Percentiles rank a stretch among this genome's conserved stretches.
Conservation (phyloP, 768 basidiomycete species). For the Suillus weaverae region DNA sequence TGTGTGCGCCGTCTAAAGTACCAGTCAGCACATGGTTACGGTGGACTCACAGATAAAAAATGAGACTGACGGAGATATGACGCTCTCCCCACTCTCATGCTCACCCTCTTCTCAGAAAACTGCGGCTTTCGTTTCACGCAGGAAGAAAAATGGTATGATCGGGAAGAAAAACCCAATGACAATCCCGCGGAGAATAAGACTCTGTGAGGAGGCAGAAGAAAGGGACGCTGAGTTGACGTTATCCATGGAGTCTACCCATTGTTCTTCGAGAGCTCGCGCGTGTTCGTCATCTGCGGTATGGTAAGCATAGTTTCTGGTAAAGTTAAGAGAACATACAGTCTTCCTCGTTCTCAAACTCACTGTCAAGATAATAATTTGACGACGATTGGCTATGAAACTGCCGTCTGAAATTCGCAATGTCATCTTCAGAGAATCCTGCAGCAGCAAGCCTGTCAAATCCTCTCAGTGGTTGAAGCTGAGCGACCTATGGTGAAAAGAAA, state of each 20-base stretch:
- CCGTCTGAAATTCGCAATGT: conserved; percentile 84
- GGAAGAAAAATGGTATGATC: conserved; percentile 85
- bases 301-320: conserved; percentile 1
- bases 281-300: conserved; percentile 79
- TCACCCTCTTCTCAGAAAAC: conserved; percentile 81
- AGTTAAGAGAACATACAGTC: conserved; percentile 52
- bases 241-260: conserved; percentile 89
- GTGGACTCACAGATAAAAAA: not conserved
- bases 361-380: conserved; percentile 68
- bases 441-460: conserved; percentile 91
- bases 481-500: conserved; percentile 43
- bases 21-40: not conserved
- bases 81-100: conserved; percentile 56
- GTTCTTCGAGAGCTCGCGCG: conserved; percentile 90
- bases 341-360: conserved; percentile 69
- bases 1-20: conserved; percentile 61
- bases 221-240: conserved; percentile 57
- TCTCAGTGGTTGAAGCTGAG: conserved; percentile 74
- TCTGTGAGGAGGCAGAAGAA: conserved; percentile 58
- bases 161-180: conserved; percentile 94
- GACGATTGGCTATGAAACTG: conserved; percentile 87
- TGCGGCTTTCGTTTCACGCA: conserved; percentile 68
- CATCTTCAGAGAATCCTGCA: conserved; percentile 87
- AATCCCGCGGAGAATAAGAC: conserved; percentile 78
- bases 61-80: conserved; percentile 76